Percentiles rank a stretch among this genome's conserved stretches.
Conservation (phyloP, 306 rosid genomes). For the Lathyrus tuberosus region DNA sequence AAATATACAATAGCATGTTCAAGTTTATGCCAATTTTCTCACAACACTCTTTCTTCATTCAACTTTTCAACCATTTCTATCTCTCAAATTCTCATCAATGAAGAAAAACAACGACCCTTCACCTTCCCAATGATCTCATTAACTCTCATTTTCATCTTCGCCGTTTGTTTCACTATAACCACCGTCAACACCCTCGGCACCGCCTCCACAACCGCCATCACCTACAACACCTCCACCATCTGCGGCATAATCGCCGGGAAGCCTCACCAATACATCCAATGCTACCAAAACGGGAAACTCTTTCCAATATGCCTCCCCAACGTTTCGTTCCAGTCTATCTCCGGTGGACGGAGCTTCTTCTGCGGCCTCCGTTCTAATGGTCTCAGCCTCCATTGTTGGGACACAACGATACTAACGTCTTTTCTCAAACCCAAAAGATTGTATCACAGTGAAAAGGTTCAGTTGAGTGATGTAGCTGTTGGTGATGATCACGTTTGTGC, state of each 20-base stretch:
- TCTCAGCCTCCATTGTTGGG: constrained; percentile 51
- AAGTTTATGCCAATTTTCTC: neutral
- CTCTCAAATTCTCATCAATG: constrained; percentile 46
- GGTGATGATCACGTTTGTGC: constrained; percentile 58
- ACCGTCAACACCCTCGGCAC: constrained; percentile 42
- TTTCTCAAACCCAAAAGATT: constrained; percentile 33
- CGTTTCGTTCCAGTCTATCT: constrained; percentile 41
- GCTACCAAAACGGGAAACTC: constrained; percentile 31
- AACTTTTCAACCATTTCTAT: constrained; percentile 7
- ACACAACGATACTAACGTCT: constrained; percentile 4
- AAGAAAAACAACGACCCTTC: constrained; percentile 36
- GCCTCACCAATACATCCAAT: constrained; percentile 35
- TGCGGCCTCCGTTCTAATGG: constrained; percentile 53
- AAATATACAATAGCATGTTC: constrained; percentile 6
- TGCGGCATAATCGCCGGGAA: constrained; percentile 49
- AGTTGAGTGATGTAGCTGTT: constrained; percentile 47
- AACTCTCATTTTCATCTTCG: constrained; percentile 16
- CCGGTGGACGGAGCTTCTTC: constrained; percentile 58
- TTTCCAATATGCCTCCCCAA: constrained; percentile 37
- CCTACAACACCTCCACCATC: constrained; percentile 41
- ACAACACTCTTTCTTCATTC: neutral
- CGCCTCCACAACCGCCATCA: constrained; percentile 49
- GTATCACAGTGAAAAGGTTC: constrained; percentile 33
- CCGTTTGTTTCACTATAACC: constrained; percentile 23
- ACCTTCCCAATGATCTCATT: constrained; percentile 36